Conservation (phyloP, 768 basidiomycete genomes). For the Mycena floridula region DNA sequence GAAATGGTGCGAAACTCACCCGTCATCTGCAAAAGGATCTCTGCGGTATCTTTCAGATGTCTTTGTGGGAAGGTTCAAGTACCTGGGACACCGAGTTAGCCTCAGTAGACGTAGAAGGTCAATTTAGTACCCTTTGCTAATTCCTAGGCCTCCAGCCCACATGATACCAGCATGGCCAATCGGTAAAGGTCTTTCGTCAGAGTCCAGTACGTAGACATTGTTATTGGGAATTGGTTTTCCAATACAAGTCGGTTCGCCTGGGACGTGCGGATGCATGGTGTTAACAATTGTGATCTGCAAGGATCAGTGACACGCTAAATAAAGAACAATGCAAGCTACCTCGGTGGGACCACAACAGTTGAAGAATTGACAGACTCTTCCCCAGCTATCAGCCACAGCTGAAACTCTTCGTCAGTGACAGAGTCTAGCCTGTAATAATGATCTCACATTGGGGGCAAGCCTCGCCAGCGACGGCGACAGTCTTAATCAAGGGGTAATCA, state of each 20-base stretch:
- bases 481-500: slow-evolving; percentile 36
- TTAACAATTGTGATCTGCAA: slow-evolving; percentile 50
- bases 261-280: slow-evolving; percentile 42
- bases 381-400: slow-evolving; percentile 42
- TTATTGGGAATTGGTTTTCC: slow-evolving; percentile 53
- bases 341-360: slow-evolving; percentile 56
- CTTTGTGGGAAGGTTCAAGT: slow-evolving; percentile 25
- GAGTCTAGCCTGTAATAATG: too few species aligned
- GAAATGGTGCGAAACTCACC: neutral
- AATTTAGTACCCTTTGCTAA: slow-evolving; percentile 22
- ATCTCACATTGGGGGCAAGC: slow-evolving; percentile 33
- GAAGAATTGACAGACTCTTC: slow-evolving; percentile 34
- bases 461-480: slow-evolving; percentile 38
- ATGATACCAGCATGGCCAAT: slow-evolving; percentile 35
- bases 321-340: slow-evolving; percentile 15
- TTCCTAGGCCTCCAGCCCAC: slow-evolving; percentile 39
- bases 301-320: neutral
- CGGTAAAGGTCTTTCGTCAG: slow-evolving; percentile 23
- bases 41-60: slow-evolving; percentile 30
- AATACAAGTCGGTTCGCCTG: slow-evolving; percentile 37
- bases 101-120: too few species aligned
- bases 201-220: slow-evolving; percentile 31
- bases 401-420: neutral
- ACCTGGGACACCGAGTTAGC: too few species aligned
- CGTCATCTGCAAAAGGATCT: slow-evolving; percentile 33